Evolutionary conservation across 257 asterid species (phyloP).

Genomic region (Rehmannia glutinosa): DNA sequence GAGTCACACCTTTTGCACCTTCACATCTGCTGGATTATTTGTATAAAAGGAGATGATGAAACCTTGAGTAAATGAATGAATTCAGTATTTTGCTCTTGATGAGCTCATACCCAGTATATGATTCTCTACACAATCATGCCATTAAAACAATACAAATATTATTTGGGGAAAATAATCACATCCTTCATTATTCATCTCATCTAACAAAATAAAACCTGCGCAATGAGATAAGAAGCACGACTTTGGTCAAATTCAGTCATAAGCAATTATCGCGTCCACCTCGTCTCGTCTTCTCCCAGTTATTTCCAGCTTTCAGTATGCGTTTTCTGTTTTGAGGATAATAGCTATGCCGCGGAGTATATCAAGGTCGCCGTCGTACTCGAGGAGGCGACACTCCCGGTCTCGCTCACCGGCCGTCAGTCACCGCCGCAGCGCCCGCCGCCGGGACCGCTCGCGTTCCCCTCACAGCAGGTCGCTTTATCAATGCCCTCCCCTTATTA

Average conservation of each 20-base stretch:
- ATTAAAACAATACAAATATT: no score
- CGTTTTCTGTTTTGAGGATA: neutral
- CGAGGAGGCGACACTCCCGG: conserved; percentile 62
- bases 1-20: no score
- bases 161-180: no score
- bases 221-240: neutral
- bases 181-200: no score
- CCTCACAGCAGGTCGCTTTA: conserved; percentile 52
- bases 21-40: no score
- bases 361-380: conserved; percentile 76
- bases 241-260: neutral
- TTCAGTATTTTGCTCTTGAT: no score
- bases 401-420: conserved; percentile 69
- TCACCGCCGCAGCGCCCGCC: conserved; percentile 44
- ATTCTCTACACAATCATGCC: no score
- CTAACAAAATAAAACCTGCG: no score
- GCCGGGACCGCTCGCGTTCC: conserved; percentile 68
- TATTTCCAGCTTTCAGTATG: neutral
- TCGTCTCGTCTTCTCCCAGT: conserved; percentile 2
- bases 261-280: neutral
- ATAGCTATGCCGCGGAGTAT: conserved; percentile 49
- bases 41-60: no score
- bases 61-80: no score
- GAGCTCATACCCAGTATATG: no score
- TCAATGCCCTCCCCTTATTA: neutral